These are phyloP conservation scores for Nicotiana tomentosiformis DNA, from an alignment of 257 asterid genomes.

Conservation along the genomic window DNA sequence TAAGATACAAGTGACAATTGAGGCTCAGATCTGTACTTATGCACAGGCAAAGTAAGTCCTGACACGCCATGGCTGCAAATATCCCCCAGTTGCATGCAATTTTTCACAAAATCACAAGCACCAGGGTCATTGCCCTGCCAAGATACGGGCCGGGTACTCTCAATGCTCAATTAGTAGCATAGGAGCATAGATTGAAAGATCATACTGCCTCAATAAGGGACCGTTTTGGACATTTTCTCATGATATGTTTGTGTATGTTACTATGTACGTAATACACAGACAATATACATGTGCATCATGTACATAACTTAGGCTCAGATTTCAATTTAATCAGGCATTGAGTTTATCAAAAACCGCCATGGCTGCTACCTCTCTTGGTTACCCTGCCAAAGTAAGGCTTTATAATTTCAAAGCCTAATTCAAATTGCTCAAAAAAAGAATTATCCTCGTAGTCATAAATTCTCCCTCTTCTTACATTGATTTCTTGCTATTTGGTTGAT, in stretches of 20 bases:
- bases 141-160: background rate
- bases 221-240: background rate
- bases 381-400: background rate
- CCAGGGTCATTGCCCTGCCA: background rate
- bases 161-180: background rate
- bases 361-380: background rate
- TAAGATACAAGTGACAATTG: background rate
- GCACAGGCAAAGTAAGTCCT: background rate
- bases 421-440: background rate
- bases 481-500: background rate
- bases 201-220: background rate
- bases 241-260: background rate
- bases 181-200: background rate
- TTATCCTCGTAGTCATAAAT: background rate
- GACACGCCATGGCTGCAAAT: background rate
- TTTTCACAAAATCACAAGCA: background rate
- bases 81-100: background rate
- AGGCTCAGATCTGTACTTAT: background rate
- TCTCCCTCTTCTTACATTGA: background rate
- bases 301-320: background rate
- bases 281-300: background rate
- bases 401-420: background rate
- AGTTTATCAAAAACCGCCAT: background rate
- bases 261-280: background rate
- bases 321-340: background rate